These are phyloP conservation scores for Ogataea nonfermentans DNA, from an alignment of 805 yeast species.

Conservation along the genomic window DNA sequence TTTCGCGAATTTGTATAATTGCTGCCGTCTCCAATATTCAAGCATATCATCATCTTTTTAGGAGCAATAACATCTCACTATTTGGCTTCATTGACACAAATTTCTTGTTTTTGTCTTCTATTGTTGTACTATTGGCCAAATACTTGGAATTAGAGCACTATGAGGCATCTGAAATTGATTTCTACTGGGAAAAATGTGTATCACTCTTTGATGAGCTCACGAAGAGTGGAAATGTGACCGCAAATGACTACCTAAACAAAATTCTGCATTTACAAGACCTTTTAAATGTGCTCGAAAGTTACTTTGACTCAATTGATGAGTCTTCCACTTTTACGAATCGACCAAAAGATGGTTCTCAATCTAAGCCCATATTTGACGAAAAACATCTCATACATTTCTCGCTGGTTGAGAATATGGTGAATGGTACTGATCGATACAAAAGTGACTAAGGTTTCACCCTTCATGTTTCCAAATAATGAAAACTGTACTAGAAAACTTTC, in stretches of 20 bases:
- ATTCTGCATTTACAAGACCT: constrained; percentile 4
- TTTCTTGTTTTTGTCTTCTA: constrained; percentile 10
- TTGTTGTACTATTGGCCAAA: constrained; percentile 5
- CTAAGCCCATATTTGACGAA: not conserved
- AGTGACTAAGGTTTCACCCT: too few relatives aligned
- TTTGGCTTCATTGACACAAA: constrained; percentile 13
- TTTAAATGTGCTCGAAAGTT: not conserved
- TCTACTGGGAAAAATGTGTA: constrained; percentile 4
- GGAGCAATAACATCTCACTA: constrained; percentile 4
- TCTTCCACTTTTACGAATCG: not conserved
- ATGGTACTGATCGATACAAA: too few relatives aligned
- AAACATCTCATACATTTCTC: not conserved
- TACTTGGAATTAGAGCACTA: not conserved
- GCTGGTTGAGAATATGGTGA: not conserved
- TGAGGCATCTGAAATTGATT: not conserved
- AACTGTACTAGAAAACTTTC: too few relatives aligned
- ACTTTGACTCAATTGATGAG: not conserved
- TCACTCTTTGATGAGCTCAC: constrained; percentile 10
- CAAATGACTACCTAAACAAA: constrained; percentile 13
- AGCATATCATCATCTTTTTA: constrained; percentile 3
- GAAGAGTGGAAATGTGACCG: constrained; percentile 10
- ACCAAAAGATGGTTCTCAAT: not conserved
- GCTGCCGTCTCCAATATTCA: constrained; percentile 10
- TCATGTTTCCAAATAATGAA: too few relatives aligned
- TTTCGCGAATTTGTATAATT: not conserved